These are phyloP conservation scores for Hansenula lynferdii DNA, from an alignment of 1,139 yeast genomes.

Conservation along the genomic window DNA sequence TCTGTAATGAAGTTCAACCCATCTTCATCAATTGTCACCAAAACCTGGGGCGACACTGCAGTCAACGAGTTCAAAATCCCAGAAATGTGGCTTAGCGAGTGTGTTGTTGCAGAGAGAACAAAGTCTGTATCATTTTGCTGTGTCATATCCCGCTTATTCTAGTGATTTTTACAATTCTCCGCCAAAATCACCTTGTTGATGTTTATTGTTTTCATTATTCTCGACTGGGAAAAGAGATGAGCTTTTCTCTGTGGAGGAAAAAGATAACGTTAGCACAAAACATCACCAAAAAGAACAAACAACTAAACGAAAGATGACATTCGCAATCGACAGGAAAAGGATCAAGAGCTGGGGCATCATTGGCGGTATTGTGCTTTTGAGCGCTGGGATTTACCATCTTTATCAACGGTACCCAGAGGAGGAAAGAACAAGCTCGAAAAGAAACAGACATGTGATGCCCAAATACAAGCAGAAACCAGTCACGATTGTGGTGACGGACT, in stretches of 20 bases:
- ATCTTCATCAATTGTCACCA: constrained; percentile 29
- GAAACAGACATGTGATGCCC: constrained; percentile 2
- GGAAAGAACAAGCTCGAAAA: too few species aligned
- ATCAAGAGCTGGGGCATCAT: too few species aligned
- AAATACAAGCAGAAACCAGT: constrained; percentile 18
- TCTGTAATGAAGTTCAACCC: constrained; percentile 34
- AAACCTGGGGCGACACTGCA: constrained; percentile 13
- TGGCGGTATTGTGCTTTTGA: too few species aligned
- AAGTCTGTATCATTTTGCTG: too few species aligned
- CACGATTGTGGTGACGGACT: constrained; percentile 20
- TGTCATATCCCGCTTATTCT: too few species aligned
- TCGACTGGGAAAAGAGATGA: not conserved
- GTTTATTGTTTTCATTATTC: not conserved
- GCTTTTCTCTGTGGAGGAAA: not conserved
- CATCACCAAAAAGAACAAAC: too few species aligned
- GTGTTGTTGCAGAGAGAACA: constrained; percentile 20
- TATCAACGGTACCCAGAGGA: too few species aligned
- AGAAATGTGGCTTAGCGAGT: constrained; percentile 19
- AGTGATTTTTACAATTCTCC: too few species aligned
- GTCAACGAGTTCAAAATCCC: constrained; percentile 17
- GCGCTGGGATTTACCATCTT: too few species aligned
- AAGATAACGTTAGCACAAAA: not conserved
- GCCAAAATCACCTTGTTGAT: too few species aligned
- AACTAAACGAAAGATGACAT: too few species aligned
- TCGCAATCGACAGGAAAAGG: too few species aligned